Evolutionary conservation across 2,329 filamentous ascomycete genomes (phyloP), one percentile per base, ranked within the genome.

Genomic region (Pseudocercospora fijiensis): DNA sequence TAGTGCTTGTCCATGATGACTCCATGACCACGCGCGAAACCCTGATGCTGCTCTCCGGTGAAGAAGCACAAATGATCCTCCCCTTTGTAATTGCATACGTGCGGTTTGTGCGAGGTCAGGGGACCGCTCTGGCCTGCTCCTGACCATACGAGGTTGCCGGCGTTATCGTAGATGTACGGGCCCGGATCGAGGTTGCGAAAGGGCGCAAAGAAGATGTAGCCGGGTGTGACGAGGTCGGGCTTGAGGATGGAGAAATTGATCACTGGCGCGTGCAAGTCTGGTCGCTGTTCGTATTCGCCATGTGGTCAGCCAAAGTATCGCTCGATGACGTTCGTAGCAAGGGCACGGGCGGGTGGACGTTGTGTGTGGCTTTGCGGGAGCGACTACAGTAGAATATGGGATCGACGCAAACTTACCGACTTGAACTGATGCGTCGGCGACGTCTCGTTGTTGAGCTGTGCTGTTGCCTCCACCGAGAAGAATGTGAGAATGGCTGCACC

Each of bases 1-100:
- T 84, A 84, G 51, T 76, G 75, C 59, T 78, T 77, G 68, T 84
- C 79, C 80, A 84, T 79, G 62, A 84, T 84, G 22, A 83, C 75
- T 45, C 81, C 82, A 75, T 83, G 81, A 5, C 82, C 82, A 47
- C 80, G 76, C 27, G 80, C 82, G 63, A 83, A 84, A 27, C 82
- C 81, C 59, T 81, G 79, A 64, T 82, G 80, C 65, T 84, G 81
- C 60, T 79, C 76, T 33, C 82, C 82, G 63, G 83, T 79, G 71
- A 82, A 84, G 72, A 81, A 83, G 70, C 81, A 84, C n/a, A 84
- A 69, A 66, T 84, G 82, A 53, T 80, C 76, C 61, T 74, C 73
- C 13, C 79, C 81, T 24, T 80, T 76, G 74, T 82, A 84, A 49
- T 76, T 69, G 71, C 82, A 84, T 30, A 81, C 79, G 64, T 81